Percentiles rank a stretch among this genome's conserved stretches.
These are phyloP conservation scores for Colletotrichum cereale DNA, from an alignment of 2,329 filamentous ascomycete genomes.

Conservation along the genomic window DNA sequence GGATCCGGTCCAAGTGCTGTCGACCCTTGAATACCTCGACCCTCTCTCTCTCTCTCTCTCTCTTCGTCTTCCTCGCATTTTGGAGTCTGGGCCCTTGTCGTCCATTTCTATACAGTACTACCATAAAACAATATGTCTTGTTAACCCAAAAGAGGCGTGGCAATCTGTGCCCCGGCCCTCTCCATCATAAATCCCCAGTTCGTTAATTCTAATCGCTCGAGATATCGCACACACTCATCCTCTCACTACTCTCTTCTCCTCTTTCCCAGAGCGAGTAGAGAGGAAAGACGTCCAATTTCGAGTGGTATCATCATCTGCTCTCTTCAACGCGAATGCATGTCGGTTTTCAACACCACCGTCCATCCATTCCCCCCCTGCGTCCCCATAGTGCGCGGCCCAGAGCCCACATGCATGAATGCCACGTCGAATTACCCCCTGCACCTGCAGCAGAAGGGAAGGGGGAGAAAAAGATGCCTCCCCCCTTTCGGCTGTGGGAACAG, in stretches of 20 bases:
- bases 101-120: not conserved
- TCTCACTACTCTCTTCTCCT: not conserved
- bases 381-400: conserved; percentile 2
- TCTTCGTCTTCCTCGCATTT: not conserved
- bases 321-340: not conserved
- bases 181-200: not conserved
- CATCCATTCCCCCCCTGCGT: not conserved
- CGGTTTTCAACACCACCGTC: not conserved
- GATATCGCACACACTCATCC: not conserved
- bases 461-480: not conserved
- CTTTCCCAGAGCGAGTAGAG: not conserved
- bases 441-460: conserved; percentile 12
- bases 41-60: not conserved
- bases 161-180: not conserved
- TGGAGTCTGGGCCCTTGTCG: not conserved
- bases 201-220: not conserved
- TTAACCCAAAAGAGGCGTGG: not conserved
- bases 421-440: conserved; percentile 32
- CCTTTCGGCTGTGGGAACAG: conserved; percentile 2
- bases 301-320: conserved; percentile 13
- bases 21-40: not conserved
- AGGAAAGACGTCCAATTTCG: not conserved
- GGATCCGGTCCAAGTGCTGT: not conserved
- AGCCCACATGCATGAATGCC: conserved; percentile 19
- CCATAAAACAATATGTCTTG: not conserved